Evolutionary conservation across 768 basidiomycete species (phyloP), one percentile per base, ranked within the genome.

Genomic region (Boletus rubescentipes): DNA sequence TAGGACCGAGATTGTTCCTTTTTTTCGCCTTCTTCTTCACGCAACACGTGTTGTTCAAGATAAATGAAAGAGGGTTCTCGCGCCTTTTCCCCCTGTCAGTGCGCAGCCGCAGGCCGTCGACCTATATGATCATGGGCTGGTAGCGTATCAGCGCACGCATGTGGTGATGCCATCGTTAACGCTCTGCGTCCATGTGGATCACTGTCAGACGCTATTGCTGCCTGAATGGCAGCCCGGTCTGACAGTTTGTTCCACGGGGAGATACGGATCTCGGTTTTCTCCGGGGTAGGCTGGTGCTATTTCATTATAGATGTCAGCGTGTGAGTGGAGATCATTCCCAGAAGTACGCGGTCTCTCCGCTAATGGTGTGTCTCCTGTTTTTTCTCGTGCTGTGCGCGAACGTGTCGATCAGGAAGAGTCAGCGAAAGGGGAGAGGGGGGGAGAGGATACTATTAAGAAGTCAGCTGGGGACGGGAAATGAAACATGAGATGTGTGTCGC

Each of bases 41-140:
- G 16, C 30, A 48, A 65, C 65, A 67, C 60, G 66, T 66, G 65
- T 66, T 53, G 26, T 32, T 34, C 43, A 29, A 45, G 53, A 56
- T 60, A 50, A 3, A 11, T n/a, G 49, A 58, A 65, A 57, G 48
- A 47, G 64, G 61, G 64, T 64, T 4, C 30, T 20, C 46, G 45
- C 47, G 35, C 29, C 18, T 37, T 50, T 47, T 26, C 11, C n/a
- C n/a, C 20, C 29, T 51, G 49, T 52, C 53, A 21, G 44, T 29
- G 42, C 50, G 53, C 61, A 53, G 56, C 53, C 40, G 44, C 55
- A 54, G 45, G 5, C 9, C 23, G 29, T 44, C 26, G 23, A n/a
- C n/a, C n/a, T n/a, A n/a, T n/a, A n/a, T n/a, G n/a, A 37, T 21
- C 37, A 40, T 35, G 41, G 21, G 9, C 20, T 26, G 30, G 37